phyloP scores from a whole-genome alignment of 1,139 yeast species.

The Suhomyces bribrorum region DNA sequence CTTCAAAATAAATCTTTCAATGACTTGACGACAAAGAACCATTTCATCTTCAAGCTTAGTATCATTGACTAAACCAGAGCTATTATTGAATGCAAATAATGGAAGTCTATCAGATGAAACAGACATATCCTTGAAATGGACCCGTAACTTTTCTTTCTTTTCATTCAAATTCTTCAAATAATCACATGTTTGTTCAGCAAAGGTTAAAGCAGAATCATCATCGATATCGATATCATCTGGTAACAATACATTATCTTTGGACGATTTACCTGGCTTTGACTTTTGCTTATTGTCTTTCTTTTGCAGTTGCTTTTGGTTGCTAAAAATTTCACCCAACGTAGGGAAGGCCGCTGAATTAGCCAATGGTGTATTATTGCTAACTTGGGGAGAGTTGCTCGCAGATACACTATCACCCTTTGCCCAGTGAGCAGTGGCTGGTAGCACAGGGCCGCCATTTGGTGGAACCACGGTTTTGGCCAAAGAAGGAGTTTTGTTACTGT shows the following conservation, averaged over 20 bases:
- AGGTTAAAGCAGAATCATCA: conserved; percentile 37
- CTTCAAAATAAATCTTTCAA: conserved; percentile 43
- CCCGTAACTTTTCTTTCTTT: conserved; percentile 33
- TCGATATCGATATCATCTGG: conserved; percentile 47
- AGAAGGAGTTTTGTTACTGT: conserved; percentile 9
- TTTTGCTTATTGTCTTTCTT: conserved; percentile 34
- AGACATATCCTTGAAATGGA: conserved; percentile 32
- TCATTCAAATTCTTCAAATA: conserved; percentile 35
- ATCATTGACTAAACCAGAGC: conserved; percentile 21
- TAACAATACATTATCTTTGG: conserved; percentile 29
- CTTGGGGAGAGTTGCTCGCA: conserved; percentile 38
- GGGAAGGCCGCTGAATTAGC: conserved; percentile 69
- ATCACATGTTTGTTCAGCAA: conserved; percentile 40
- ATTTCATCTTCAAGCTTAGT: conserved; percentile 41
- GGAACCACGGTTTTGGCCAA: conserved; percentile 1
- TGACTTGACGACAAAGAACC: conserved; percentile 41
- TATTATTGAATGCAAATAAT: conserved; percentile 39
- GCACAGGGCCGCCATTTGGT: conserved; percentile 31
- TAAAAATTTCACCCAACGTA: conserved; percentile 64
- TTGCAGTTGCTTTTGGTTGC: conserved; percentile 39
- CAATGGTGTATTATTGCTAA: conserved; percentile 37
- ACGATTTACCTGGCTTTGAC: conserved; percentile 24
- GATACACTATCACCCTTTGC: conserved; percentile 38
- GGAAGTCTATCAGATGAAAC: conserved; percentile 31
- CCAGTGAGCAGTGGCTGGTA: conserved; percentile 64